Base-by-base conservation (phyloP, 2,329 filamentous ascomycete species). In the Chalaropsis ovoidea region DNA sequence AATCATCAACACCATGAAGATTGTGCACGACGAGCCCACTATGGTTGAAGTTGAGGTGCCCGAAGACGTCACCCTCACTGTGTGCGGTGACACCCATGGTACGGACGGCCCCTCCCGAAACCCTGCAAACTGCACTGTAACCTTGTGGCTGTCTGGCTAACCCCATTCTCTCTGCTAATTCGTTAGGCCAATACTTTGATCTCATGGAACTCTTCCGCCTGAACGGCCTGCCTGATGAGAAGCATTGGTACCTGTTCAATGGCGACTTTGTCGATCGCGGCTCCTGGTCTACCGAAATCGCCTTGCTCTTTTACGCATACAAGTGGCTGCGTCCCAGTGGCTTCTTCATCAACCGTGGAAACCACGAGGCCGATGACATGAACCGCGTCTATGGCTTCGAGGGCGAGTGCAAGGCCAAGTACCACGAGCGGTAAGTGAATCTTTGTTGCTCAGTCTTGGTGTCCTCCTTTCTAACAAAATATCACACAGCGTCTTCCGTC, bases 291-390 rank as follows among this genome's bases (percentile, higher is more conserved):
- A 91, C 87, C n/a, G 94, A 99, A 75, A 95, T 99, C 70, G 93
- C 91, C 11, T 81, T 99, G 60, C 80, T 96, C 11, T 81, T 99
- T 22, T 99, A 96, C 75, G 89, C 93, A 56, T 95, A 96, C 82
- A 99, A 99, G 79, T 96, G 90, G 93, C 77, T 97, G 71, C 86
- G 89, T 65, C 94, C 94, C 7, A 83, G 85, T 54, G 85, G 81
- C 65, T 93, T 99, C 81, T 97, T 95, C 83, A 80, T 99, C 69
- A 99, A 99, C 80, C 86, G 94, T 68, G 94, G 94, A 71, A 99
- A 99, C 77, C 94, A 99, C 77, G 94, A 99, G 78, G 97, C 94
- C 61, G 93, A 97, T 74, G 93, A 96, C 76, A 99, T 99, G 94
- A 99, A 99, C 80, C 86, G 90, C 70, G 92, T 94, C 64, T 99